Evolutionary conservation across 2,329 filamentous ascomycete species (phyloP), one percentile per base, ranked within the genome.

Genomic region (Lachnellula hyalina): DNA sequence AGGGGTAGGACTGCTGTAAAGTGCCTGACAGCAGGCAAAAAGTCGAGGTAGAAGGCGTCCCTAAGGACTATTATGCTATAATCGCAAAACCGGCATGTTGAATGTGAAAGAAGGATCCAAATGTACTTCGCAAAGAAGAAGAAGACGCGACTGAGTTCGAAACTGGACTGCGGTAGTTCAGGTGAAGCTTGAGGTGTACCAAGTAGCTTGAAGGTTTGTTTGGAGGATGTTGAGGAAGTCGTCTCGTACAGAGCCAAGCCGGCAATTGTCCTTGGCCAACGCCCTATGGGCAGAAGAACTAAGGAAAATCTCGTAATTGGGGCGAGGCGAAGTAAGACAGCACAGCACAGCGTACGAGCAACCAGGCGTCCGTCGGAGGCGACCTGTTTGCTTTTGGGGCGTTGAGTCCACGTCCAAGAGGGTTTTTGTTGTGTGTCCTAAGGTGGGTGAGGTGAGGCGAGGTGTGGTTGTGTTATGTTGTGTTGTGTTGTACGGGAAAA

Each of bases 1-100:
- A 44, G 11, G 21, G 17, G 46, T 50, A 32, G 44, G 38, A 17
- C 53, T 48, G 52, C 58, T 51, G 54, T 59, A 47, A 45, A 59
- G 47, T 47, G 46, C 49, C 54, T 58, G 38, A 42, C 49, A 51
- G 47, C 52, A 51, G 53, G 53, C 58, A 62, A 61, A 59, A 56
- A 52, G 56, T 58, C 46, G 54, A 40, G 56, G 53, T 40, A 55
- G 60, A 47, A 65, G 63, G 70, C 71, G 74, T 76, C 74, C 74
- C 74, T 74, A 71, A 67, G 74, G 74, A 77, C 74, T 64, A 72
- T 67, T 57, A 48, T 65, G 70, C 68, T 73, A 73, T 72, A 72
- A 72, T 57, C 53, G 53, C 49, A 56, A 59, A 44, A 23, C n/a
- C 38, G 59, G 66, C 69, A 71, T 71, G 35, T 40, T 64, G 54